phyloP scores from a whole-genome alignment of 2,329 filamentous ascomycete genomes.

The Ophiosphaerella korrae region DNA sequence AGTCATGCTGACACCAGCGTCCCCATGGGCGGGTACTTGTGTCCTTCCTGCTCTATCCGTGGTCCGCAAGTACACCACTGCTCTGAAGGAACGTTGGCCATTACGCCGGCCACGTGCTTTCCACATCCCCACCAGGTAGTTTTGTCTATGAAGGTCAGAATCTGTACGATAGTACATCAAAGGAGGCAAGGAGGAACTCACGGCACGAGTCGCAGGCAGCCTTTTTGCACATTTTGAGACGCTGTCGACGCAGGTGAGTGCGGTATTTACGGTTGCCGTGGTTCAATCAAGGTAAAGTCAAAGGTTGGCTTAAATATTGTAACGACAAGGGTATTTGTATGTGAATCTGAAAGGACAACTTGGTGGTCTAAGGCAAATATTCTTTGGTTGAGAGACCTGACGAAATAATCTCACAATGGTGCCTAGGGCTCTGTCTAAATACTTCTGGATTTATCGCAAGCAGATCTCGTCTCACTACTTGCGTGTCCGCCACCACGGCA shows the following conservation, averaged over 20 bases:
- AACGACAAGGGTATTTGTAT: background rate
- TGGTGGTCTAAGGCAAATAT: no score
- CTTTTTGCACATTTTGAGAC: constrained; percentile 66
- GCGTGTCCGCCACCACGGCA: background rate
- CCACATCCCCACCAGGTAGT: constrained; percentile 70
- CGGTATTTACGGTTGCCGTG: background rate
- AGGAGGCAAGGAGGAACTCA: constrained; percentile 48
- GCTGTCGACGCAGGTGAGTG: background rate
- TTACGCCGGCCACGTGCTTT: constrained; percentile 64
- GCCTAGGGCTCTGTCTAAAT: no score
- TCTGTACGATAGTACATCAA: background rate
- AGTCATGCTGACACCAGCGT: constrained; percentile 38
- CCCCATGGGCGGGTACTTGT: constrained; percentile 69
- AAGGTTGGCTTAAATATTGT: no score
- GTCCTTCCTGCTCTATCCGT: constrained; percentile 64
- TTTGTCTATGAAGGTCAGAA: constrained; percentile 52
- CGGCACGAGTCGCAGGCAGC: constrained; percentile 67
- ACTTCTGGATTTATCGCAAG: no score
- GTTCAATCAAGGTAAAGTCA: no score
- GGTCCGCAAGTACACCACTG: constrained; percentile 71
- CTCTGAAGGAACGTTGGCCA: constrained; percentile 62
- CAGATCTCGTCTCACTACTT: background rate
- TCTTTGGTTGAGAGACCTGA: no score
- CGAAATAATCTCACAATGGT: no score
- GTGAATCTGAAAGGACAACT: no score